These are phyloP conservation scores for Aspergillus baeticus DNA, from an alignment of 495 filamentous ascomycete genomes.

Conservation along the genomic window DNA sequence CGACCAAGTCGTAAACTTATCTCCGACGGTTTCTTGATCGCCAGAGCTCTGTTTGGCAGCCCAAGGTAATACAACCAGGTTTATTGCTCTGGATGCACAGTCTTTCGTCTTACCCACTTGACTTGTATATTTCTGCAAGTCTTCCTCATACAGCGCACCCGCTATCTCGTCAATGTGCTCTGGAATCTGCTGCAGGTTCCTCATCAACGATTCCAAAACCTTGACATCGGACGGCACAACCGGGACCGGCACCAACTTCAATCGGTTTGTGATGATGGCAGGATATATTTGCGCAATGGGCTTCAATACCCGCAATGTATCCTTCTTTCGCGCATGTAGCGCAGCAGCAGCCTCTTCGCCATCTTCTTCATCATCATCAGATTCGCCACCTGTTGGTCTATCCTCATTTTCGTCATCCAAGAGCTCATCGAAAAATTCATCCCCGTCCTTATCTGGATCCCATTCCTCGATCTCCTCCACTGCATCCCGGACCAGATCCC, in stretches of 20 bases:
- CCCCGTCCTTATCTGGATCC: slow-evolving; percentile 64
- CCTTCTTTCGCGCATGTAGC: slow-evolving; percentile 38
- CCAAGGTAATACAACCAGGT: slow-evolving; percentile 30
- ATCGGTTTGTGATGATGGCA: slow-evolving; percentile 34
- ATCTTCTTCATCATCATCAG: slow-evolving; percentile 28
- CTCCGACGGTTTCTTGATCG: slow-evolving; percentile 25
- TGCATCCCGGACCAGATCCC: slow-evolving; percentile 74
- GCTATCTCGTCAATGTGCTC: slow-evolving; percentile 49
- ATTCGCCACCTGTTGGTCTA: slow-evolving; percentile 39
- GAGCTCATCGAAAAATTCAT: slow-evolving; percentile 50
- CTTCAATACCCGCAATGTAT: slow-evolving; percentile 38
- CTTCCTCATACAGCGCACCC: slow-evolving; percentile 46
- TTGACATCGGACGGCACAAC: slow-evolving; percentile 6
- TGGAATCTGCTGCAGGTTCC: slow-evolving; percentile 36
- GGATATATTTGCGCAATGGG: slow-evolving; percentile 43
- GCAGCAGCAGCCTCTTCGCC: slow-evolving; percentile 28
- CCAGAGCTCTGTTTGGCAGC: neutral
- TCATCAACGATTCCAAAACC: slow-evolving; percentile 32
- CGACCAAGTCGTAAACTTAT: slow-evolving; percentile 49
- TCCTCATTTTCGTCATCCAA: slow-evolving; percentile 37
- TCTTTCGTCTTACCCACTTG: slow-evolving; percentile 29
- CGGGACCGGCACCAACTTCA: slow-evolving; percentile 29
- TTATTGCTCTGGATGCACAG: slow-evolving; percentile 30
- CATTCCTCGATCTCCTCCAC: slow-evolving; percentile 83
- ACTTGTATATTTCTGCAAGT: slow-evolving; percentile 25